Evolutionary conservation across 2,329 filamentous ascomycete genomes (phyloP).

Genomic region (Penicillium decumbens): DNA sequence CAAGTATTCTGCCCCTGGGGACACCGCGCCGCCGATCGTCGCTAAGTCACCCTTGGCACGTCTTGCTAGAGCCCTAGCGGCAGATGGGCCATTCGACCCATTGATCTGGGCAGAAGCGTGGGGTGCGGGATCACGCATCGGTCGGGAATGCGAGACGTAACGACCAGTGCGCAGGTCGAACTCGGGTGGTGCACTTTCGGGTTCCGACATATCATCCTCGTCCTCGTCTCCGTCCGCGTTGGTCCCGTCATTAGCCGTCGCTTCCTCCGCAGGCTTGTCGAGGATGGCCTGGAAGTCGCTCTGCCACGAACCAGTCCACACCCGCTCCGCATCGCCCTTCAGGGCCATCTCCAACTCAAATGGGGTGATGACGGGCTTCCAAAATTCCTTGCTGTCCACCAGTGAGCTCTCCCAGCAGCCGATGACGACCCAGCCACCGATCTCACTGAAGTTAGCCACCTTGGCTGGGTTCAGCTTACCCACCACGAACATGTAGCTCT

Average conservation of each 20-base stretch:
- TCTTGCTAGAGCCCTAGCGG: conserved; percentile 55
- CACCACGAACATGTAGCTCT: conserved; percentile 92
- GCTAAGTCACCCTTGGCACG: conserved; percentile 67
- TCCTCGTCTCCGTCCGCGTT: conserved; percentile 24
- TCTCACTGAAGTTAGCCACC: conserved; percentile 90
- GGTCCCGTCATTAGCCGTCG: conserved; percentile 24
- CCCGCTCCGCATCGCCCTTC: conserved; percentile 65
- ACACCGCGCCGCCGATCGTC: conserved; percentile 77
- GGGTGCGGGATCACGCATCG: conserved; percentile 39
- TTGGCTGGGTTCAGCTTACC: conserved; percentile 95
- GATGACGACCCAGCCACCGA: conserved; percentile 94
- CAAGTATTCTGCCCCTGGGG: conserved; percentile 84
- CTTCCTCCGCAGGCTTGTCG: conserved; percentile 29
- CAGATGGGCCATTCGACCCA: conserved; percentile 25
- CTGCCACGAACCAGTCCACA: conserved; percentile 87
- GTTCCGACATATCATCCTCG: conserved; percentile 64
- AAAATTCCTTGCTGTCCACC: conserved; percentile 84
- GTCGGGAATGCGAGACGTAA: conserved; percentile 67
- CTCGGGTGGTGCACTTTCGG: conserved; percentile 67
- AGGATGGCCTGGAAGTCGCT: conserved; percentile 73
- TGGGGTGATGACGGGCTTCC: conserved; percentile 84
- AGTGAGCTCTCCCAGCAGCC: conserved; percentile 97
- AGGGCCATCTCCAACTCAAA: conserved; percentile 83
- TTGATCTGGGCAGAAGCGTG: conserved; percentile 26
- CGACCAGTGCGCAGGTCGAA: conserved; percentile 87